Evolutionary conservation across 352 stramenopile genomes (phyloP), one percentile per base, ranked within the genome.

Genomic region (Pythium rishiriense): DNA sequence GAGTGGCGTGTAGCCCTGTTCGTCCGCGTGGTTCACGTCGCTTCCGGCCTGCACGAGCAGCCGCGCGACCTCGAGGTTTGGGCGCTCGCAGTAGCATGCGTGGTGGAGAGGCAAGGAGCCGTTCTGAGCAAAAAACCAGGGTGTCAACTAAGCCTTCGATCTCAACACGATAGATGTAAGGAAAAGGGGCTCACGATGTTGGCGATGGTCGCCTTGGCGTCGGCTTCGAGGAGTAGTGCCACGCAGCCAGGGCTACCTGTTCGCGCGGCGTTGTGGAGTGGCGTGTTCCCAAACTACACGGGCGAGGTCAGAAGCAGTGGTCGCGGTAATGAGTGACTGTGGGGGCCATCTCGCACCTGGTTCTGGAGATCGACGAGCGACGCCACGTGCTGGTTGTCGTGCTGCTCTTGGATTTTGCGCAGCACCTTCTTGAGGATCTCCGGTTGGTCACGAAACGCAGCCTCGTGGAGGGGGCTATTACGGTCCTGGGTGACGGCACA

Each of bases 381-480:
- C 35, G 58, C 46, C 24, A 64, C 35, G 5, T 68, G 47, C 28
- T 88, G 72, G 11, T 72, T 75, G 21, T 56, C 64, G 46, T 67
- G 75, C 56, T 85, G 74, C 37, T 54, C 25, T 11, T 87, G 60
- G 25, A 89, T 72, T 55, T 84, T 87, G 7, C 52, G 53, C 15
- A 93, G 62, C 29, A 93, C 60, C 48, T 76, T 53, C 24, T 73
- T 50, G 22, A 91, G 49, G 39, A 91, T 90, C 33, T 73, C 70
- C 0, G 72, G 74, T 19, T 88, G 68, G 28, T 75, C 78, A 49
- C 70, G 73, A 42, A 80, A 87, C 19, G 79, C 79, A 17, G 83
- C 81, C 46, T 93, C 85, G 19, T 93, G 85, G 14, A 93, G 69
- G 10, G 85, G 81, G 41, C 77, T 91, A 41, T 93, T 93, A 56